Conservation (phyloP, 805 yeast genomes). For the Ogataea philodendri region DNA sequence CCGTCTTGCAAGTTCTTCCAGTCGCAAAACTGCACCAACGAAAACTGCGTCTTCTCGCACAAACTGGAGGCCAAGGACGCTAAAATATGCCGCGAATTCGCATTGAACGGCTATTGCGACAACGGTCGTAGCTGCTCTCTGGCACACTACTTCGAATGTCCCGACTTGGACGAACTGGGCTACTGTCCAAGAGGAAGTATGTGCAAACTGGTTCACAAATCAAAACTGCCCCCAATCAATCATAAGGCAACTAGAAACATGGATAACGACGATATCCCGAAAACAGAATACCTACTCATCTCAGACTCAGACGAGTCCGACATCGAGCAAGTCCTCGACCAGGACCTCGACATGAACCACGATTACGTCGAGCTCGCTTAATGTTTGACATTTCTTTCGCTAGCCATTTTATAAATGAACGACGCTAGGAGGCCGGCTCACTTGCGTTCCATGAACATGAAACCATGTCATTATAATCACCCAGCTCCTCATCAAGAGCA, state of each 20-base stretch:
- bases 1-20: slow-evolving; percentile 55
- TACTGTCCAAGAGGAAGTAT: slow-evolving; percentile 50
- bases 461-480: slow-evolving; percentile 16
- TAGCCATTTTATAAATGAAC: slow-evolving; percentile 8
- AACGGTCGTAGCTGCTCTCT: slow-evolving; percentile 57
- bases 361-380: slow-evolving; percentile 17
- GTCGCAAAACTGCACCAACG: slow-evolving; percentile 46
- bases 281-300: slow-evolving; percentile 18
- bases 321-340: slow-evolving; percentile 9
- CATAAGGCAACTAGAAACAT: slow-evolving; percentile 24
- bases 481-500: slow-evolving; percentile 24
- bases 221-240: slow-evolving; percentile 14
- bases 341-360: slow-evolving; percentile 20
- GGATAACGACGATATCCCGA: slow-evolving; percentile 31
- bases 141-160: slow-evolving; percentile 62
- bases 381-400: slow-evolving; percentile 4
- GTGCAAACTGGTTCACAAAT: slow-evolving; percentile 53
- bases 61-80: slow-evolving; percentile 39
- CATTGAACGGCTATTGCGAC: slow-evolving; percentile 66
- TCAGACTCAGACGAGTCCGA: slow-evolving; percentile 13
- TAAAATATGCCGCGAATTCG: slow-evolving; percentile 59
- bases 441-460: slow-evolving; percentile 16
- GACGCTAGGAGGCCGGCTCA: slow-evolving; percentile 3
- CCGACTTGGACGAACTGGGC: slow-evolving; percentile 65
- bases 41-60: slow-evolving; percentile 51